Evolutionary conservation across 495 filamentous ascomycete species (phyloP).

Genomic region (Filosporella fistucella): DNA sequence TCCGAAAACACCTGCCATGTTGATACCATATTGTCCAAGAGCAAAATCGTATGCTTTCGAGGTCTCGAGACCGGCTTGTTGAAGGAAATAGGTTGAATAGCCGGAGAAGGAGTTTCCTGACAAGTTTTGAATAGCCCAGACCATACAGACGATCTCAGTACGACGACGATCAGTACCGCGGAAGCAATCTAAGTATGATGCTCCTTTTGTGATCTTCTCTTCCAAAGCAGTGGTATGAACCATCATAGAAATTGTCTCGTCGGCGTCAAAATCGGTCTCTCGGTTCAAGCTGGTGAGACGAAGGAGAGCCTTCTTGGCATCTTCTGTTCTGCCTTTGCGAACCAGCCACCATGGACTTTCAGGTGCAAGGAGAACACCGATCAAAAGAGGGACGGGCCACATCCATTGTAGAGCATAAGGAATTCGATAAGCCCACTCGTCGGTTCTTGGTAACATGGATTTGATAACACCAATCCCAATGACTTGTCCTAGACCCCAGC

Average conservation of each 20-base stretch:
- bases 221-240: constrained; percentile 75
- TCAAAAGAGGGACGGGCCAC: constrained; percentile 72
- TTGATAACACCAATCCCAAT: constrained; percentile 73
- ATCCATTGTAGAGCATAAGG: constrained; percentile 81
- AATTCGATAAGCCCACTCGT: constrained; percentile 60
- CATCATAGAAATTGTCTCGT: constrained; percentile 83
- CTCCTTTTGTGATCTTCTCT: constrained; percentile 61
- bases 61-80: constrained; percentile 61
- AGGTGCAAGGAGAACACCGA: constrained; percentile 67
- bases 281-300: constrained; percentile 55
- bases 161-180: constrained; percentile 67
- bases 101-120: constrained; percentile 76
- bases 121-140: constrained; percentile 81
- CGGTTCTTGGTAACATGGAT: constrained; percentile 50
- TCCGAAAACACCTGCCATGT: constrained; percentile 67
- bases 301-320: constrained; percentile 63
- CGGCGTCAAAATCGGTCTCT: constrained; percentile 61
- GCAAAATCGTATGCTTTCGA: constrained; percentile 63
- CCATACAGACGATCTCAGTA: constrained; percentile 74
- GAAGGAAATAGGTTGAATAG: constrained; percentile 73
- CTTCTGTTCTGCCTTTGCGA: constrained; percentile 59
- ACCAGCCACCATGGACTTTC: constrained; percentile 83
- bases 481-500: constrained; percentile 77
- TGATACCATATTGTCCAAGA: constrained; percentile 71
- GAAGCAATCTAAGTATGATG: constrained; percentile 73